Conservation (phyloP, 805 yeast genomes). For the Barnettozyma vustinii region DNA sequence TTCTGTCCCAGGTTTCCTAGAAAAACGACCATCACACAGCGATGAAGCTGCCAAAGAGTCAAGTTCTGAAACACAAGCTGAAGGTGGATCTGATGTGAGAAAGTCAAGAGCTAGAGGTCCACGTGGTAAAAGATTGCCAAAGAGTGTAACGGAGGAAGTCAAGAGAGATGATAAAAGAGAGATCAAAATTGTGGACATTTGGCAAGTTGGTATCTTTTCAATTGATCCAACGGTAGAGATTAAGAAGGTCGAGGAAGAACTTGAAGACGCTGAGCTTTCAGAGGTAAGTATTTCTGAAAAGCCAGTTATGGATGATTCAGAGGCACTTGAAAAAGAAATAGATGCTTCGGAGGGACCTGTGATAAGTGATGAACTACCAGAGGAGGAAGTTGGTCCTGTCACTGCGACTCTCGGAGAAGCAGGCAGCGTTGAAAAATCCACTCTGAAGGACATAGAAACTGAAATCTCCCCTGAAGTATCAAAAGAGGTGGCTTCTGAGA, state of each 20-base stretch:
- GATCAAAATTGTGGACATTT: conserved; percentile 17
- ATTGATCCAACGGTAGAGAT: background rate
- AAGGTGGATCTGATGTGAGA: conserved; percentile 31
- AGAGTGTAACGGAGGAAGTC: conserved; percentile 34
- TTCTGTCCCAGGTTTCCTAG: conserved; percentile 18
- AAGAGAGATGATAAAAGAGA: conserved; percentile 21
- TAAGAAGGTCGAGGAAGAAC: background rate
- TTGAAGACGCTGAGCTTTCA: background rate
- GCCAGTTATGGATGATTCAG: background rate
- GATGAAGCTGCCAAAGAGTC: conserved; percentile 3
- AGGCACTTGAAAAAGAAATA: background rate
- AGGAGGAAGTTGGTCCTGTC: background rate
- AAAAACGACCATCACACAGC: background rate
- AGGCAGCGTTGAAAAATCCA: background rate
- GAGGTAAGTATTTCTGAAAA: background rate
- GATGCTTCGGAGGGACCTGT: background rate
- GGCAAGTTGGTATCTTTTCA: conserved; percentile 16
- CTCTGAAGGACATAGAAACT: background rate
- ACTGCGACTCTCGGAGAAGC: background rate
- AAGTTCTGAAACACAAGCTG: conserved; percentile 5
- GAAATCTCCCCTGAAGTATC: background rate
- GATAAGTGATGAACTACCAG: background rate
- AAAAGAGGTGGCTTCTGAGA: background rate
- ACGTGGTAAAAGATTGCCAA: conserved; percentile 64
- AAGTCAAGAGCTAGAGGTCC: conserved; percentile 67